These are phyloP conservation scores for Perilla frutescens DNA, from an alignment of 257 asterid species.

Conservation along the genomic window DNA sequence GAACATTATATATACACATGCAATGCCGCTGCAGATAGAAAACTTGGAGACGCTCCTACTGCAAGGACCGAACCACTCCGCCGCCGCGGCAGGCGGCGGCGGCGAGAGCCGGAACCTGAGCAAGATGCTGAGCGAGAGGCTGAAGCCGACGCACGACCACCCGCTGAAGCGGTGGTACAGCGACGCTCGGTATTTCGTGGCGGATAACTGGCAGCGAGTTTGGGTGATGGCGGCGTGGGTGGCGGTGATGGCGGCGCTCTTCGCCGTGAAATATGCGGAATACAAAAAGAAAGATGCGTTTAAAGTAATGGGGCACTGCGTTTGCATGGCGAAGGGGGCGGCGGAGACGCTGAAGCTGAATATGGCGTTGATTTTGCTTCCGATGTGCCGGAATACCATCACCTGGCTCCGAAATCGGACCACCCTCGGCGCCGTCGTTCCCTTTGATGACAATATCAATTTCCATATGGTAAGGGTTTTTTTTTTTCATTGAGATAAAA, in stretches of 20 bases:
- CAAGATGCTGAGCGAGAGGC: slow-evolving; percentile 78
- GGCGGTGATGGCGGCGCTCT: slow-evolving; percentile 70
- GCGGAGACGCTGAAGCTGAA: slow-evolving; percentile 90
- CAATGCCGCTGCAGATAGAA: slow-evolving; percentile 52
- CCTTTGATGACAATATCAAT: slow-evolving; percentile 85
- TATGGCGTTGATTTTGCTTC: slow-evolving; percentile 80
- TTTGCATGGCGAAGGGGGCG: slow-evolving; percentile 83
- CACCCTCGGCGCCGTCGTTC: slow-evolving; percentile 62
- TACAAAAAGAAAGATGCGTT: slow-evolving; percentile 56
- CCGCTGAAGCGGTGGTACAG: slow-evolving; percentile 52
- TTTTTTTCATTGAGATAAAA: background rate
- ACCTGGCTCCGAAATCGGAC: slow-evolving; percentile 91
- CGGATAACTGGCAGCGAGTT: slow-evolving; percentile 75
- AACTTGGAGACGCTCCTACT: slow-evolving; percentile 69
- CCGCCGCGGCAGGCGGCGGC: slow-evolving; percentile 37
- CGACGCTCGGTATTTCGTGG: slow-evolving; percentile 55
- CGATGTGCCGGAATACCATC: slow-evolving; percentile 82
- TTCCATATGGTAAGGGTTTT: slow-evolving; percentile 68
- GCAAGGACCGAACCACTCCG: slow-evolving; percentile 55
- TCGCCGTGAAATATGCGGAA: slow-evolving; percentile 65
- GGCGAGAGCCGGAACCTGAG: slow-evolving; percentile 65
- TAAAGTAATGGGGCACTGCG: slow-evolving; percentile 75
- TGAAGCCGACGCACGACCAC: slow-evolving; percentile 55
- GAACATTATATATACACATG: background rate
- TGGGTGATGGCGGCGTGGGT: slow-evolving; percentile 83